Conservation (phyloP, 768 basidiomycete genomes). For the Leccinum uliginosum region DNA sequence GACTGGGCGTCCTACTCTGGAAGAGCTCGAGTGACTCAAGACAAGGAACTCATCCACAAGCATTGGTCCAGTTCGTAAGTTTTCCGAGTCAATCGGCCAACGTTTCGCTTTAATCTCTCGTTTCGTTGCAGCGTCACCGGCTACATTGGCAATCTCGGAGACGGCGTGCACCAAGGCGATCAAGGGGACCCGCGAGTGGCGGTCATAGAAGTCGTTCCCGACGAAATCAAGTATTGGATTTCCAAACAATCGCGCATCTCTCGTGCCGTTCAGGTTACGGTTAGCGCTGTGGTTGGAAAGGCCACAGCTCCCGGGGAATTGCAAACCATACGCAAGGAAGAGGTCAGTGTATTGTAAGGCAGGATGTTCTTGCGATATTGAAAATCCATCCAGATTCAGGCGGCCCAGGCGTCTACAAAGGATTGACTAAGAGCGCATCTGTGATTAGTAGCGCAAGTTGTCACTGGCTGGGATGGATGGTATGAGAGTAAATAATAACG, state of each 20-base stretch:
- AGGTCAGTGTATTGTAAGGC: constrained; percentile 44
- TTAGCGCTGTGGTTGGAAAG: constrained; percentile 57
- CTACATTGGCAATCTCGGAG: constrained; percentile 86
- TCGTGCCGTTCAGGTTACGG: constrained; percentile 55
- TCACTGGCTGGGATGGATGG: constrained; percentile 7
- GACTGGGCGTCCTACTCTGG: constrained; percentile 81
- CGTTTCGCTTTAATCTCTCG: background rate
- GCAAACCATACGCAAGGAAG: constrained; percentile 64
- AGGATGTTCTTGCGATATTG: background rate
- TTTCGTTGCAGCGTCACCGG: constrained; percentile 46
- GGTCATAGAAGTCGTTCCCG: constrained; percentile 73
- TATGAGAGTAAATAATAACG: constrained; percentile 10
- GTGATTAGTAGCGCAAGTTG: background rate
- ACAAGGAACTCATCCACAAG: constrained; percentile 59
- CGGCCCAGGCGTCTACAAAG: constrained; percentile 10
- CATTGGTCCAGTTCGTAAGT: constrained; percentile 56
- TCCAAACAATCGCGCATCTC: constrained; percentile 56
- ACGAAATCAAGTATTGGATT: constrained; percentile 81
- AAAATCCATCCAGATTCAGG: constrained; percentile 14
- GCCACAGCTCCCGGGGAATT: constrained; percentile 71
- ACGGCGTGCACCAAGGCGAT: constrained; percentile 82
- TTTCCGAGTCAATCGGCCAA: background rate
- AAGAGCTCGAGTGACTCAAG: constrained; percentile 59
- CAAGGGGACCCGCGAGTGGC: constrained; percentile 74
- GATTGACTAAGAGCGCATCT: constrained; percentile 5